Evolutionary conservation across 164 flowering plant genomes (phyloP).

Genomic region (Platanus orientalis): DNA sequence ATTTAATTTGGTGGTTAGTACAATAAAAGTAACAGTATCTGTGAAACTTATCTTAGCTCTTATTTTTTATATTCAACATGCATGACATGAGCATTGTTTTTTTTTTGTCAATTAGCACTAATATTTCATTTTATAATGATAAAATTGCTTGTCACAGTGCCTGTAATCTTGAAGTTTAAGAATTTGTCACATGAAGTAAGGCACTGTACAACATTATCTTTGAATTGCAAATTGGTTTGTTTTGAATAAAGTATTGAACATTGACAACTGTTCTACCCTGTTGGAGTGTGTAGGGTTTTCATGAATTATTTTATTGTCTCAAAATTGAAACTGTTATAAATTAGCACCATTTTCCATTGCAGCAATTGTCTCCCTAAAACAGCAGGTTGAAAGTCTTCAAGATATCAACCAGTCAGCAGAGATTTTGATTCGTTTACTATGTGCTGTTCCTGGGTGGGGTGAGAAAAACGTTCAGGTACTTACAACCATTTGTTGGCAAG

Average conservation of each 20-base stretch:
- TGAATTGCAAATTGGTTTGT: too few species aligned
- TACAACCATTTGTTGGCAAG: not conserved
- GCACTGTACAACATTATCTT: too few species aligned
- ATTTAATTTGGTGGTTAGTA: too few species aligned
- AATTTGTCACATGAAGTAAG: too few species aligned
- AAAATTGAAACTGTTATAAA: conserved; percentile 2
- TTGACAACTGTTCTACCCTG: not conserved
- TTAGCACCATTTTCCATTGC: conserved; percentile 22
- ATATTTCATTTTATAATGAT: too few species aligned
- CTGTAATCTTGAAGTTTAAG: too few species aligned
- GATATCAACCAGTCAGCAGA: conserved; percentile 67
- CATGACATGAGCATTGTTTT: too few species aligned
- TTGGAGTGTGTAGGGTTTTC: not conserved
- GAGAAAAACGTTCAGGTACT: conserved; percentile 98
- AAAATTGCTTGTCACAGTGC: too few species aligned
- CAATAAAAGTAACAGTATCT: too few species aligned
- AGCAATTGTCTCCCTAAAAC: conserved; percentile 76
- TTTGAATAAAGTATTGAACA: not conserved
- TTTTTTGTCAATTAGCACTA: too few species aligned
- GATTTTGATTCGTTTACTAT: conserved; percentile 74
- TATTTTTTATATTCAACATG: too few species aligned
- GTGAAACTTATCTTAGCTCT: too few species aligned
- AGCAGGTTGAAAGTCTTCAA: conserved; percentile 66
- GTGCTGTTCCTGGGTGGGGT: conserved; percentile 94
- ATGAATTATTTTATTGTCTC: not conserved